Percentiles rank a stretch among this genome's conserved stretches.
Conservation (phyloP, 1,284 basidiomycete genomes). For the Moesziomyces parantarcticus region DNA sequence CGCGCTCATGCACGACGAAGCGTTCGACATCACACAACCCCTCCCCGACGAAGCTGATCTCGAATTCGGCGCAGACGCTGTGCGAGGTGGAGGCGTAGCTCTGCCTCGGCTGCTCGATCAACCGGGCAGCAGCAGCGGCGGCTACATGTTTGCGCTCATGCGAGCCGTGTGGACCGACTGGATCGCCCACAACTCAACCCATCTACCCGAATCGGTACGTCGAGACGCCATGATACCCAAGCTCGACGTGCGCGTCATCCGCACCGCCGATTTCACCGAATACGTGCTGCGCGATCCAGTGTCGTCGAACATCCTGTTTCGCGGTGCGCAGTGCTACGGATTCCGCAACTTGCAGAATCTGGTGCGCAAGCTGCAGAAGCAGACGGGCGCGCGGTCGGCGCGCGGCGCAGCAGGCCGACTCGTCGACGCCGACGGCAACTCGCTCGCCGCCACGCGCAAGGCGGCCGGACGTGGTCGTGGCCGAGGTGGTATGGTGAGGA, state of each 20-base stretch:
- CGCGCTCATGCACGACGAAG: constrained; percentile 82
- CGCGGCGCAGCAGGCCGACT: constrained; percentile 44
- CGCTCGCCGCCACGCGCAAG: constrained; percentile 11
- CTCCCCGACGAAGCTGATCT: constrained; percentile 69
- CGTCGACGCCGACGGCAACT: constrained; percentile 36
- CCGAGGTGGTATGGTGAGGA: constrained; percentile 66
- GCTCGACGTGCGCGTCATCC: constrained; percentile 56
- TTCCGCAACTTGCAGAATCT: constrained; percentile 98
- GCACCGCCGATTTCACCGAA: constrained; percentile 74
- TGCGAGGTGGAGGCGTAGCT: constrained; percentile 2
- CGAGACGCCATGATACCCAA: constrained; percentile 28
- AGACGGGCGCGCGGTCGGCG: constrained; percentile 72
- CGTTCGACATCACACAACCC: constrained; percentile 78
- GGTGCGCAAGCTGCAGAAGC: constrained; percentile 78
- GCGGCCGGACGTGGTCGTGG: constrained; percentile 33
- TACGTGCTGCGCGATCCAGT: constrained; percentile 69
- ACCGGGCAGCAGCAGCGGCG: constrained; percentile 89
- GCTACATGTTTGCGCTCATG: constrained; percentile 78
- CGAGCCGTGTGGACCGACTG: constrained; percentile 54
- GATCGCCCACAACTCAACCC: constrained; percentile 25
- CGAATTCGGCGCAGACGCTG: too few relatives aligned
- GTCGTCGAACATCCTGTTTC: constrained; percentile 76
- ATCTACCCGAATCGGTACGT: constrained; percentile 13
- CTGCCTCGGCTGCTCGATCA: constrained; percentile 82
- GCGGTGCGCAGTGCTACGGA: constrained; percentile 94